Evolutionary conservation across 495 filamentous ascomycete genomes (phyloP), one percentile per base, ranked within the genome.

Genomic region (Astrothelium macrocarpum): DNA sequence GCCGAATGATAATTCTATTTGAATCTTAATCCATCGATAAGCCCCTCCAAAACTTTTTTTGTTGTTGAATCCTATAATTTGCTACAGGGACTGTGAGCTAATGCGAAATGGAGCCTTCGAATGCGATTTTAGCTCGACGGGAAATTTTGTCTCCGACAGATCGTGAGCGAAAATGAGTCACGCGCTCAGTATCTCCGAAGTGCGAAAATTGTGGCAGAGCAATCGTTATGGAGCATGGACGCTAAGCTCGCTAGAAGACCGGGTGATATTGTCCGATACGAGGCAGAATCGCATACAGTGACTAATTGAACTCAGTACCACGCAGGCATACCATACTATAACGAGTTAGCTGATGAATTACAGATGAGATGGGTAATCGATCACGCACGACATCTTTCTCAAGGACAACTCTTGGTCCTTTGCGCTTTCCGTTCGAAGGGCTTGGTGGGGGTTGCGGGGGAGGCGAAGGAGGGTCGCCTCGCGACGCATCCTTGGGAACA

Each of bases 281-380:
- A 11, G 4, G 16, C 28, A 59, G n/a, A n/a, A n/a, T n/a, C n/a
- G n/a, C n/a, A n/a, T n/a, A n/a, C n/a, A n/a, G n/a, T n/a, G n/a
- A n/a, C n/a, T n/a, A n/a, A n/a, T n/a, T n/a, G n/a, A 59, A 36
- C 36, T 62, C 25, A 62, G 31, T 62, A 62, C 60, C 60, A 62
- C 25, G 12, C 60, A 62, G 60, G 60, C 39, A 62, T n/a, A 12
- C 34, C 60, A 53, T 45, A 26, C 60, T 62, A 20, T 16, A 20
- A 53, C 31, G 16, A 42, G 29, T 56, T 20, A 56, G 49, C 25
- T 29, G 23, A 29, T 5, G 20, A 29, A 9, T 18, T 29, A 11
- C 10, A 20, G 9, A 29, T 56, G 16, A 56, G 49, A 26, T 29
- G 5, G 16, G 4, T 16, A 9, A 20, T 26, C 10, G 9, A 16